Percentiles rank a stretch among this genome's conserved stretches.
phyloP scores from a whole-genome alignment of 352 stramenopile species.

The Phytopythium montanum region DNA sequence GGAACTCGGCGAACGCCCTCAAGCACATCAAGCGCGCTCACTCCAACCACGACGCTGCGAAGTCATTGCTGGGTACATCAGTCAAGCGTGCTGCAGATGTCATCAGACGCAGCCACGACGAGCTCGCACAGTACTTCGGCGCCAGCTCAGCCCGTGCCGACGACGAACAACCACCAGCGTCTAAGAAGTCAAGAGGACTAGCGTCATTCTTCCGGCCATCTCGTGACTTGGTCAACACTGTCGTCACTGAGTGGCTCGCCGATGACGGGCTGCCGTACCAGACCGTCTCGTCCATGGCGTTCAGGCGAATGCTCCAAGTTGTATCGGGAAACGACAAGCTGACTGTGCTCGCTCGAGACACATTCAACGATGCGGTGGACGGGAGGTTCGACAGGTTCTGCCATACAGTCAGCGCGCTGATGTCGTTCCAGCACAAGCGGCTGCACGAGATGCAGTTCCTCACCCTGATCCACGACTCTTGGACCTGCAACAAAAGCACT shows the following conservation, averaged over 20 bases:
- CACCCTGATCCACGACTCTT: neutral
- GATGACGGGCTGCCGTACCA: neutral
- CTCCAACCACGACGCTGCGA: neutral
- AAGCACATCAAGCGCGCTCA: neutral
- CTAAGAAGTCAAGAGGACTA: neutral
- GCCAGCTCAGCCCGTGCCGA: neutral
- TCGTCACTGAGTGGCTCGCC: neutral
- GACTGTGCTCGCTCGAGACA: neutral
- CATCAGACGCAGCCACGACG: neutral
- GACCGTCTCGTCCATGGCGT: neutral
- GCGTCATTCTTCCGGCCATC: neutral
- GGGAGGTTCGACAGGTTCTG: neutral
- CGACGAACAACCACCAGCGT: too few species aligned
- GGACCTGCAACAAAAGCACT: neutral
- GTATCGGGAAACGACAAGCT: neutral
- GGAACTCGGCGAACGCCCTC: neutral
- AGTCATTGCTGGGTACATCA: neutral
- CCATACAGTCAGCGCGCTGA: neutral
- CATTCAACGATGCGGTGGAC: neutral
- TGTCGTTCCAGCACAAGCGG: neutral
- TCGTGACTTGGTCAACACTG: neutral
- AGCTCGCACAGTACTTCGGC: neutral
- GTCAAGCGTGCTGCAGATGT: neutral
- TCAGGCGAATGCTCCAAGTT: neutral
- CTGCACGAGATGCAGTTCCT: neutral